A percentile compares a stretch with the other conserved stretches of the same genome.
These are phyloP conservation scores for Trichoderma koningii DNA, from an alignment of 2,329 filamentous ascomycete species.

Conservation along the genomic window DNA sequence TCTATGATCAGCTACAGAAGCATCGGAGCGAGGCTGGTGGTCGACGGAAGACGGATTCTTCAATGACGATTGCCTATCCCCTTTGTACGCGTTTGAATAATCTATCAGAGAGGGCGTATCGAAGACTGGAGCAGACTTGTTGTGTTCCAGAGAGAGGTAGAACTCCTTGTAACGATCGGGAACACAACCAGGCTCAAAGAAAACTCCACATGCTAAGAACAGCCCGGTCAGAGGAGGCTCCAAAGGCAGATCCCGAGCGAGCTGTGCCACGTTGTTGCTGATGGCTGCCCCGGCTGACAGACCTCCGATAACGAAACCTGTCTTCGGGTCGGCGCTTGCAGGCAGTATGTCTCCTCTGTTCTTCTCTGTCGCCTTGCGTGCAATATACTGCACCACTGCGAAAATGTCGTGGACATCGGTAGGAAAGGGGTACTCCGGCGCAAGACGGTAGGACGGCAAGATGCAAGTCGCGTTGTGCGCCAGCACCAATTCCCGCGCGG, in stretches of 20 bases:
- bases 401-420: conserved; percentile 1
- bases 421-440: neutral
- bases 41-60: neutral
- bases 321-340: neutral
- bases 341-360: neutral
- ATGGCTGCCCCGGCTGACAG: neutral
- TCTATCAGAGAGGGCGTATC: neutral
- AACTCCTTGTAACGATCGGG: neutral
- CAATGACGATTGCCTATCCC: neutral
- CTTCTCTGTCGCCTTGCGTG: neutral
- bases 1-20: neutral
- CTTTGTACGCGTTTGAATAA: neutral
- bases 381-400: conserved; percentile 4
- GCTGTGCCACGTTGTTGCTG: neutral
- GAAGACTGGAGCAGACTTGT: conserved; percentile 5
- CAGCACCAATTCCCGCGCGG: neutral
- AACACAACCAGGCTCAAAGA: neutral
- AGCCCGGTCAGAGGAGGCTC: neutral
- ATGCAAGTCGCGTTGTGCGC: neutral
- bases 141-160: neutral
- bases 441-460: neutral
- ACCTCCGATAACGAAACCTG: neutral
- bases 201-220: neutral
- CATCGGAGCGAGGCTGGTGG: neutral
- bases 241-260: neutral